Evolutionary conservation across 1,284 basidiomycete species (phyloP).

Genomic region (Microstroma glucosiphilum): DNA sequence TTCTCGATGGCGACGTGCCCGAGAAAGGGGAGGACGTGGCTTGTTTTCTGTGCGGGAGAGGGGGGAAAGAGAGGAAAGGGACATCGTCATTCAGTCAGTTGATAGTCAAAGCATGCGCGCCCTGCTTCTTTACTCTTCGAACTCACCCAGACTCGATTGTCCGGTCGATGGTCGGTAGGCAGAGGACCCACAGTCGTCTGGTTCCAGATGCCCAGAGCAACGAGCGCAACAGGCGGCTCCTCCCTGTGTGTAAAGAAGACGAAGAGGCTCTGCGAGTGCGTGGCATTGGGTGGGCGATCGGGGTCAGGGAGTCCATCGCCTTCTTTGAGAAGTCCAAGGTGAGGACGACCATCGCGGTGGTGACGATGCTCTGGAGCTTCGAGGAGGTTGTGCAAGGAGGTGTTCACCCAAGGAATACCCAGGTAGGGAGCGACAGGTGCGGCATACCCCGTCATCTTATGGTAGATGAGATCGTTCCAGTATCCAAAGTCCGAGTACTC

Average conservation of each 20-base stretch:
- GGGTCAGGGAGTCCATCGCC: constrained; percentile 8
- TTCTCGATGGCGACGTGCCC: constrained; percentile 54
- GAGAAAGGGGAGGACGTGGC: constrained; percentile 53
- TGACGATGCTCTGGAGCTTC: constrained; percentile 9
- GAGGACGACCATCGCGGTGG: constrained; percentile 9
- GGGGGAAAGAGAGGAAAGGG: neutral
- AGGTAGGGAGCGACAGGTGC: constrained; percentile 51
- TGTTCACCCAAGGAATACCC: constrained; percentile 53
- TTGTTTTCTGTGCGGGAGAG: constrained; percentile 27
- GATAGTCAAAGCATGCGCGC: neutral
- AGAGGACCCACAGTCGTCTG: constrained; percentile 32
- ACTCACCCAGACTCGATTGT: constrained; percentile 43
- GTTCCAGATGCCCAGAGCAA: constrained; percentile 54
- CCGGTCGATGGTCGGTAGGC: constrained; percentile 43
- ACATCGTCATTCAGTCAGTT: too few species aligned
- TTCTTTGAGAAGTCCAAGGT: constrained; percentile 8
- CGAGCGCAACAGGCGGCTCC: constrained; percentile 53
- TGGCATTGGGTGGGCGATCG: constrained; percentile 25
- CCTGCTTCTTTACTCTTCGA: neutral
- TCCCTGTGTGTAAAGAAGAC: constrained; percentile 54
- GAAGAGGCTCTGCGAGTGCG: constrained; percentile 50
- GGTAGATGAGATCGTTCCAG: constrained; percentile 51
- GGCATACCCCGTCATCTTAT: constrained; percentile 53
- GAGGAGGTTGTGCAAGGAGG: constrained; percentile 47
- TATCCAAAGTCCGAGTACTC: constrained; percentile 49